Evolutionary conservation across 208 protist genomes (phyloP), one percentile per base, ranked within the genome.

Genomic region (Leishmania amazonensis): DNA sequence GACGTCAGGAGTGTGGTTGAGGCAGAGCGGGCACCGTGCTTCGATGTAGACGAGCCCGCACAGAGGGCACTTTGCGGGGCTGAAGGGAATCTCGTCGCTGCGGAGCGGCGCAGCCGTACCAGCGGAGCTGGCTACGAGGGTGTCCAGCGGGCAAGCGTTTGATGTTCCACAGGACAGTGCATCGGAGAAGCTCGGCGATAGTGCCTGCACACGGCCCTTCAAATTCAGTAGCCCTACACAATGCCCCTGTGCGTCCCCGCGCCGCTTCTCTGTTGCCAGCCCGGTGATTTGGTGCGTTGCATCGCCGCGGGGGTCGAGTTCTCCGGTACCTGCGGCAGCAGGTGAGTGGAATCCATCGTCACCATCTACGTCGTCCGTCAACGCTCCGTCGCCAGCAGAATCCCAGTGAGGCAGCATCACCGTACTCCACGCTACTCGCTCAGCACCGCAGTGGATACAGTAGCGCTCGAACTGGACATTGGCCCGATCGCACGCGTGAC

Each of bases 401-500:
- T 19, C n/a, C 77, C 40, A 54, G 28, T 11, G 77, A 45, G 40
- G 72, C 54, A 45, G 80, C 68, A 68, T 31, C 40, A 35, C 75
- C 38, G 45, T 57, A 65, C 53, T 72, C 83, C 83, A 86, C 53
- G 58, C n/a, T 17, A 21, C 49, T 24, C 84, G 83, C 71, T 78
- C 82, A 38, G 74, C 45, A 4, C 86, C 91, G 72, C 95, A 98
- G 85, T 93, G 87, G 40, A 95, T 91, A 79, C 95, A 98, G 78
- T 93, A 96, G 42, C 72, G 79, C 87, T 98, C 95, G 78, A 97
- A 92, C 64, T 88, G 84, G n/a, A 93, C 62, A 81, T 96, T 96
- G 15, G 85, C 88, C 15, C 92, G 80, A 35, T 86, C 76, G 75
- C 95, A 96, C 51, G 57, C 40, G 57, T 42, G 78, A 72, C 95